Evolutionary conservation across 495 filamentous ascomycete genomes (phyloP).

Genomic region (Penicillium egyptiacum): DNA sequence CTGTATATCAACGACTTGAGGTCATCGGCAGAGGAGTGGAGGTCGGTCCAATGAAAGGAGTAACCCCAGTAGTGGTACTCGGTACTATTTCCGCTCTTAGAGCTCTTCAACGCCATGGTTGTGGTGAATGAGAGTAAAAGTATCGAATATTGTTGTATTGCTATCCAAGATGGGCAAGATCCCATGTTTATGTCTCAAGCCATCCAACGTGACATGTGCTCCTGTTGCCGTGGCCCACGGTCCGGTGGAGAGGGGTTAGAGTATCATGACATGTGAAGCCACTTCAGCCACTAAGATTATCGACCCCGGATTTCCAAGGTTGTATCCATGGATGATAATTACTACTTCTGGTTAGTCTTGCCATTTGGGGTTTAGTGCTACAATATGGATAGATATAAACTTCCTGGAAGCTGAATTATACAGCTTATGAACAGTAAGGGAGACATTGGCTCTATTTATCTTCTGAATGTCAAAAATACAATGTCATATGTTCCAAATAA

Average conservation of each 20-base stretch:
- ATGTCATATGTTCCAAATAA: too few species aligned
- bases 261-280: constrained; percentile 20
- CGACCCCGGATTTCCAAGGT: background rate
- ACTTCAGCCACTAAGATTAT: constrained; percentile 4
- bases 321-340: too few species aligned
- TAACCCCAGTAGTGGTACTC: constrained; percentile 60
- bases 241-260: constrained; percentile 18
- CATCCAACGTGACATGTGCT: background rate
- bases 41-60: constrained; percentile 66
- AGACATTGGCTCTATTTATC: too few species aligned
- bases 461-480: too few species aligned
- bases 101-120: constrained; percentile 21
- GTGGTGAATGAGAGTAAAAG: background rate
- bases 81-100: constrained; percentile 20
- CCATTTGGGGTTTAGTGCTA: too few species aligned
- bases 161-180: background rate
- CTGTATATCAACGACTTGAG: constrained; percentile 58
- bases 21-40: constrained; percentile 63
- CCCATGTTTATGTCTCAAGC: background rate
- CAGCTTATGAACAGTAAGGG: too few species aligned
- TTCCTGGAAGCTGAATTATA: too few species aligned
- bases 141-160: background rate
- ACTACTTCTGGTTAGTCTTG: too few species aligned
- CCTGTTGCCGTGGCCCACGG: constrained; percentile 27
- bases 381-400: too few species aligned